phyloP scores from a whole-genome alignment of 805 yeast genomes.

The Candida bentonensis region DNA sequence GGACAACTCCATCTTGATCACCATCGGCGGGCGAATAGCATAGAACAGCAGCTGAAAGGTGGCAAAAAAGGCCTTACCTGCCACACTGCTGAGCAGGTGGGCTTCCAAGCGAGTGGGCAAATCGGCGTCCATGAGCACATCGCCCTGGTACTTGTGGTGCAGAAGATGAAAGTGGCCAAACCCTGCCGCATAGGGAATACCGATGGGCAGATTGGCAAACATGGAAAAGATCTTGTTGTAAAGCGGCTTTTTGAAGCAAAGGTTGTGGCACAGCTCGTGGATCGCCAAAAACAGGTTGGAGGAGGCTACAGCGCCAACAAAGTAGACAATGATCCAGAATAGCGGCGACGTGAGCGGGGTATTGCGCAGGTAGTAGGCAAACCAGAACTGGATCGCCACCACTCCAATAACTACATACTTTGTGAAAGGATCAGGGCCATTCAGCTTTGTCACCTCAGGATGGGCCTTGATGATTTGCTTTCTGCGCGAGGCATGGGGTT shows the following conservation, averaged over 20 bases:
- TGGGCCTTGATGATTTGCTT: conserved; percentile 58
- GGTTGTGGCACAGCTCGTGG: conserved; percentile 77
- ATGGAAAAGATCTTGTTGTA: conserved; percentile 68
- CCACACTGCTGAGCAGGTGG: conserved; percentile 50
- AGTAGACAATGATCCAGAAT: conserved; percentile 52
- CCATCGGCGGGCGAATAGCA: conserved; percentile 80
- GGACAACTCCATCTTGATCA: conserved; percentile 63
- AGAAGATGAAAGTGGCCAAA: conserved; percentile 83
- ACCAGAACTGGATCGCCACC: conserved; percentile 49
- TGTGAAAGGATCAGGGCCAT: conserved; percentile 78
- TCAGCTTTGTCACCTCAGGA: conserved; percentile 66
- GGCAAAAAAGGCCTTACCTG: conserved; percentile 84
- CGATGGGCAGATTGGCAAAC: conserved; percentile 71
- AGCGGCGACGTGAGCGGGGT: conserved; percentile 36
- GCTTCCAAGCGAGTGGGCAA: conserved; percentile 76
- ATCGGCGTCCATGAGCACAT: conserved; percentile 71
- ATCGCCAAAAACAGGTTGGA: conserved; percentile 79
- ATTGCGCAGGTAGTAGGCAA: conserved; percentile 49
- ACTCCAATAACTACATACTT: conserved; percentile 60
- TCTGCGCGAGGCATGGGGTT: conserved; percentile 68
- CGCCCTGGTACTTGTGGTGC: conserved; percentile 86
- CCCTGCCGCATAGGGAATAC: conserved; percentile 80
- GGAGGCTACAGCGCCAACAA: conserved; percentile 74
- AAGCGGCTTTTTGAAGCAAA: conserved; percentile 66
- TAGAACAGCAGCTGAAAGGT: conserved; percentile 81